Evolutionary conservation across 2,329 filamentous ascomycete genomes (phyloP).

Genomic region (Orbilia oligospora): DNA sequence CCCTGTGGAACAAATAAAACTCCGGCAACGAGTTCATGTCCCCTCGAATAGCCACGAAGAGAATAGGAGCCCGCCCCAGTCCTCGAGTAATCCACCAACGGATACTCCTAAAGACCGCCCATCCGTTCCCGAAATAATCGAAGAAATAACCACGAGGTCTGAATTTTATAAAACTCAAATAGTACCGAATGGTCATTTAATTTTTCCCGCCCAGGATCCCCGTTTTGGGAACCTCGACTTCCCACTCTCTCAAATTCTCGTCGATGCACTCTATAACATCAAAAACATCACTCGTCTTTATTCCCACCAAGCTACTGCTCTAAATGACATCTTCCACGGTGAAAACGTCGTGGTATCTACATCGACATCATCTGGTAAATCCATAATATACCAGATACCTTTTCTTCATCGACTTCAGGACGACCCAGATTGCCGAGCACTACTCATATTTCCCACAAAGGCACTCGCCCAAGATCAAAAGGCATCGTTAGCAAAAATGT

Average conservation of each 20-base stretch:
- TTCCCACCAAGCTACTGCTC: conserved; percentile 91
- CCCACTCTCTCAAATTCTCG: conserved; percentile 86
- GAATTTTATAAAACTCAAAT: conserved; percentile 94
- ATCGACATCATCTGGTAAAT: conserved; percentile 96
- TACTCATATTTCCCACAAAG: conserved; percentile 99
- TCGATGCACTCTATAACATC: conserved; percentile 96
- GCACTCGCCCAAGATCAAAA: conserved; percentile 95
- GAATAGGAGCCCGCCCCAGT: not conserved
- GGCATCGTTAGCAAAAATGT: conserved; percentile 86
- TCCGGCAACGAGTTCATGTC: conserved; percentile 68
- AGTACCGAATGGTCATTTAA: conserved; percentile 90
- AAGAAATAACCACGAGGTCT: conserved; percentile 80
- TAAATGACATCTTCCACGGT: conserved; percentile 86
- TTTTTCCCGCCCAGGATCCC: conserved; percentile 87
- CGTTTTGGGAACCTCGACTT: conserved; percentile 89
- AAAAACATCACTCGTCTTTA: conserved; percentile 88
- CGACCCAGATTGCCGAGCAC: conserved; percentile 82
- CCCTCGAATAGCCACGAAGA: conserved; percentile 68
- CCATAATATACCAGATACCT: conserved; percentile 96
- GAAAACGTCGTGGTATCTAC: conserved; percentile 92
- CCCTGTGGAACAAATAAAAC: conserved; percentile 76
- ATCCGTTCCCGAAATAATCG: conserved; percentile 84
- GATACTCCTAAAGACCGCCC: conserved; percentile 85
- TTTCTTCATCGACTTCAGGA: conserved; percentile 88
- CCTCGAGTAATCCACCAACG: conserved; percentile 66